Percentiles rank a stretch among this genome's conserved stretches.
phyloP scores from a whole-genome alignment of 2,329 filamentous ascomycete species.

The Aspergillus bombycis region DNA sequence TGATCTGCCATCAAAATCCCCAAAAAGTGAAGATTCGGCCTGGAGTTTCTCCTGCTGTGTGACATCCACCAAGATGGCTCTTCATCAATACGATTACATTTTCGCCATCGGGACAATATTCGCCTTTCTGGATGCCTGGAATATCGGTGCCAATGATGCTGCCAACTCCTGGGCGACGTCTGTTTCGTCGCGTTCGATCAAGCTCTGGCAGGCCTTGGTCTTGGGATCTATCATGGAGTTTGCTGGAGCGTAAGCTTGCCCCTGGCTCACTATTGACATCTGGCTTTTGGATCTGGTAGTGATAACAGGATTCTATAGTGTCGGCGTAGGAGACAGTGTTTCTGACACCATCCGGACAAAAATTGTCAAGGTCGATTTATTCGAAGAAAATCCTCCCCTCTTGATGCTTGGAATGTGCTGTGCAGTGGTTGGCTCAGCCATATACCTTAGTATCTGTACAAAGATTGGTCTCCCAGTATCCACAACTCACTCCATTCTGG shows the following conservation, averaged over 20 bases:
- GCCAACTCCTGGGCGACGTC: slow-evolving; percentile 27
- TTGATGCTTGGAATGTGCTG: slow-evolving; percentile 26
- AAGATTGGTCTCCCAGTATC: slow-evolving; percentile 21
- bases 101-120: slow-evolving; percentile 24
- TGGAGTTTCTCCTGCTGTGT: no score
- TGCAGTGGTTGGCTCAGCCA: slow-evolving; percentile 17
- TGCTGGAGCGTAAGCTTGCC: slow-evolving; percentile 15
- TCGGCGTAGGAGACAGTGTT: slow-evolving; percentile 21
- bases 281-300: no score
- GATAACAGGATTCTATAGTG: slow-evolving; percentile 7
- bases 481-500: slow-evolving; percentile 24
- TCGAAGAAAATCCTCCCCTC: slow-evolving; percentile 12
- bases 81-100: slow-evolving; percentile 24
- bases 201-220: slow-evolving; percentile 23
- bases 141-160: slow-evolving; percentile 26
- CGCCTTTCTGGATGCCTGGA: slow-evolving; percentile 24
- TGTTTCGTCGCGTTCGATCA: slow-evolving; percentile 22
- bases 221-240: slow-evolving; percentile 23
- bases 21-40: no score
- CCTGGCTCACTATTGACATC: no score
- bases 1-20: no score
- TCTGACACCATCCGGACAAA: slow-evolving; percentile 24
- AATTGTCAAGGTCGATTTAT: slow-evolving; percentile 16
- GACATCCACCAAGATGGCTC: slow-evolving; percentile 9
- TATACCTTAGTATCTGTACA: slow-evolving; percentile 21